A percentile compares a stretch with the other conserved stretches of the same genome.
phyloP scores from a whole-genome alignment of 2,329 filamentous ascomycete genomes.

The Aspergillus vadensis region DNA sequence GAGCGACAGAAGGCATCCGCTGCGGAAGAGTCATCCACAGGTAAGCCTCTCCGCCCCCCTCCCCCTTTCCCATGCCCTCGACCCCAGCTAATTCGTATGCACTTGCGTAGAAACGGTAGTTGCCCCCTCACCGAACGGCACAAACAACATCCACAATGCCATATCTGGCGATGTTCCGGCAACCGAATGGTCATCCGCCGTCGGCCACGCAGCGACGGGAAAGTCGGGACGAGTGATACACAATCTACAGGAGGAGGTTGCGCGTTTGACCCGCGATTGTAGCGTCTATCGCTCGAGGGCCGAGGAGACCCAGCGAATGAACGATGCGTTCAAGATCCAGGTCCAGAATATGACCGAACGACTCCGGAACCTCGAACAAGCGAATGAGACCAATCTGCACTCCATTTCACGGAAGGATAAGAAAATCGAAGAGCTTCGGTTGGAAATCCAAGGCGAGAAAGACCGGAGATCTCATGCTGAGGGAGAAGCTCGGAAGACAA shows the following conservation, averaged over 20 bases:
- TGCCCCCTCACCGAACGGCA: conserved; percentile 26
- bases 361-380: conserved; percentile 48
- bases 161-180: conserved; percentile 32
- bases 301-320: conserved; percentile 51
- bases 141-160: conserved; percentile 32
- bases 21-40: conserved; percentile 24
- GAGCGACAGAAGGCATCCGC: conserved; percentile 29
- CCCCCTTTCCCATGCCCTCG: neutral
- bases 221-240: conserved; percentile 56
- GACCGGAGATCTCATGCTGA: conserved; percentile 45
- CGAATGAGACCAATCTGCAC: conserved; percentile 49
- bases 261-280: conserved; percentile 51
- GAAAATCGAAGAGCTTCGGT: conserved; percentile 50
- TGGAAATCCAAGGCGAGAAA: conserved; percentile 46
- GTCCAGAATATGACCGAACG: conserved; percentile 49
- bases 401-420: conserved; percentile 51
- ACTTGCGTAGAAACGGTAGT: conserved; percentile 21
- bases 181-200: conserved; percentile 52
- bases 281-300: conserved; percentile 47
- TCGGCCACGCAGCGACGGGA: conserved; percentile 52
- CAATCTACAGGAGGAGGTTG: conserved; percentile 53
- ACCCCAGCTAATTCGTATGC: neutral
- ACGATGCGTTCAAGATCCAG: conserved; percentile 49
- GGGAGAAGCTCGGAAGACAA: conserved; percentile 38
- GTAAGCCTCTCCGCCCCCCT: conserved; percentile 21